Percentiles rank a stretch among this genome's conserved stretches.
phyloP scores from a whole-genome alignment of 164 flowering plant species.

The Vitis cinerea region DNA sequence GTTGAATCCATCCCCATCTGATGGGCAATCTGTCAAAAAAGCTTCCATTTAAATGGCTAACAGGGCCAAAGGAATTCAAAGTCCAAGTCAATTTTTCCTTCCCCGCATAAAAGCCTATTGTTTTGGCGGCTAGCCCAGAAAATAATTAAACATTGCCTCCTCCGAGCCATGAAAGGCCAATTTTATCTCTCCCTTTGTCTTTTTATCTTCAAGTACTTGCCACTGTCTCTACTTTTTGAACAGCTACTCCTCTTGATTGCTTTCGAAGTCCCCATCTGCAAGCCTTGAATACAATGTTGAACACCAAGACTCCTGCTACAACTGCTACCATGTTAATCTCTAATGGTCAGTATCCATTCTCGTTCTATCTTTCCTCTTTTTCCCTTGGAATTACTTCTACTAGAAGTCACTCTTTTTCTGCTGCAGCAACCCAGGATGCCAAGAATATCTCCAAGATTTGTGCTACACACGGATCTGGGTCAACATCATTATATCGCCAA shows the following conservation, averaged over 20 bases:
- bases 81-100: neutral
- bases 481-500: neutral
- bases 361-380: neutral
- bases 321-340: neutral
- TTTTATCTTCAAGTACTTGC: neutral
- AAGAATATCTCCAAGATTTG: slow-evolving; percentile 4
- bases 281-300: slow-evolving; percentile 9
- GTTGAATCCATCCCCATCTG: no score
- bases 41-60: no score
- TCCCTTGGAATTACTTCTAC: neutral
- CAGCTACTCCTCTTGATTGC: no score
- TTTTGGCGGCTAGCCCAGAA: neutral
- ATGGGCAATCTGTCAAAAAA: no score
- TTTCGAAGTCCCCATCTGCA: neutral
- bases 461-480: neutral
- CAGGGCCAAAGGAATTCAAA: neutral
- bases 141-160: neutral
- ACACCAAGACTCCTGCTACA: slow-evolving; percentile 1
- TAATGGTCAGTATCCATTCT: neutral
- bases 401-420: neutral
- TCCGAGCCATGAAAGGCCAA: slow-evolving; percentile 5
- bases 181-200: neutral
- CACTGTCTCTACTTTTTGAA: no score
- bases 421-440: slow-evolving; percentile 6
- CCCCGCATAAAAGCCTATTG: no score